A percentile compares a stretch with the other conserved stretches of the same genome.
Evolutionary conservation across 331 rosid genomes (phyloP).

Genomic region (Rhamnella rubrinervis): DNA sequence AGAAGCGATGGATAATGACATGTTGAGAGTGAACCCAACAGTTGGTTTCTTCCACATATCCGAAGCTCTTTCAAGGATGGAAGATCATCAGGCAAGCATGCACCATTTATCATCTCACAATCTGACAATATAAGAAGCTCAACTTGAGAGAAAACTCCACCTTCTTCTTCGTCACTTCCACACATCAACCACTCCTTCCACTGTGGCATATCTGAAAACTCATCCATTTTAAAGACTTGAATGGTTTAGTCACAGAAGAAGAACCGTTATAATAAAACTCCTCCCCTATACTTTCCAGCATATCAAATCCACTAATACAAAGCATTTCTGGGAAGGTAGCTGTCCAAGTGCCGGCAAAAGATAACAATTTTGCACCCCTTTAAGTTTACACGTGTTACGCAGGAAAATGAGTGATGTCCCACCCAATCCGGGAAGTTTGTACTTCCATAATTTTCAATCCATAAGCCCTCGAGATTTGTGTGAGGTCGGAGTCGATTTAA

Average conservation of each 20-base stretch:
- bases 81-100: not conserved
- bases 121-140: not conserved
- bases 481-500: slow-evolving; percentile 22
- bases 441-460: slow-evolving; percentile 1
- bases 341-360: slow-evolving; percentile 10
- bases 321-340: not conserved
- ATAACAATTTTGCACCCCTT: slow-evolving; percentile 3
- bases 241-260: not conserved
- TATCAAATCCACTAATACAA: not conserved
- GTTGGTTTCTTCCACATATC: too few species aligned
- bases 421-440: slow-evolving; percentile 11
- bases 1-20: not conserved
- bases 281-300: not conserved
- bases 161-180: not conserved
- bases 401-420: not conserved
- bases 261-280: slow-evolving; percentile 2
- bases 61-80: too few species aligned
- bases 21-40: too few species aligned
- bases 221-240: slow-evolving; percentile 17
- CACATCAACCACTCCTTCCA: slow-evolving; percentile 21
- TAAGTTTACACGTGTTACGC: not conserved
- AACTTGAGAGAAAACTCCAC: not conserved
- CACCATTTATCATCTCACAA: slow-evolving; percentile 9
- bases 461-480: slow-evolving; percentile 4
- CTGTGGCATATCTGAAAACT: not conserved